A percentile compares a stretch with the other conserved stretches of the same genome.
phyloP scores from a whole-genome alignment of 2,329 filamentous ascomycete species.

The Aaosphaeria pasadenensis region DNA sequence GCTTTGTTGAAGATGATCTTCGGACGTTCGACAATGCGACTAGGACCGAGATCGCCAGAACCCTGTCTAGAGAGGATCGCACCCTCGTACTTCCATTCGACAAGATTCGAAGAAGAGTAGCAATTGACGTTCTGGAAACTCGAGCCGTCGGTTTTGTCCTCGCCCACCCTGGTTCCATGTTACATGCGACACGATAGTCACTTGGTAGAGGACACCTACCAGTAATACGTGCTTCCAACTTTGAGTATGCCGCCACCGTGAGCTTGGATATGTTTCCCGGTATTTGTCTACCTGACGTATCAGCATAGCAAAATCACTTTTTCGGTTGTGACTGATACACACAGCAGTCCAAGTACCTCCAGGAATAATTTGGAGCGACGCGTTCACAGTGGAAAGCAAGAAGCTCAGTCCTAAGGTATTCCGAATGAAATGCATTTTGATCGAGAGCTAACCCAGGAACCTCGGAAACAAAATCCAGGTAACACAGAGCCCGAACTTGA shows the following conservation, averaged over 20 bases:
- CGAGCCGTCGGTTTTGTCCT: conserved; percentile 64
- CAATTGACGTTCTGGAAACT: conserved; percentile 65
- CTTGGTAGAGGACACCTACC: conserved; percentile 13
- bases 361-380: conserved; percentile 37
- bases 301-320: not conserved
- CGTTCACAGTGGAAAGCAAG: conserved; percentile 17
- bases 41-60: conserved; percentile 58
- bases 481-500: not conserved
- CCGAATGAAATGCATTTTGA: no score
- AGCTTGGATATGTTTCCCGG: conserved; percentile 60
- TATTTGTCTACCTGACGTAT: conserved; percentile 29
- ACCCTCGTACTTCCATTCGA: conserved; percentile 62
- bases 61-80: conserved; percentile 55
- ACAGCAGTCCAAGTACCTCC: conserved; percentile 41
- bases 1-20: conserved; percentile 66
- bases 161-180: conserved; percentile 54
- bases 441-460: no score
- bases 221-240: conserved; percentile 59
- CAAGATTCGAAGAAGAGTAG: conserved; percentile 61
- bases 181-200: not conserved
- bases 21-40: conserved; percentile 63
- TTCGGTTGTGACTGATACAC: conserved; percentile 1
- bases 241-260: conserved; percentile 65
- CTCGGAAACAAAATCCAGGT: not conserved
- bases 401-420: conserved; percentile 4